Evolutionary conservation across 2,329 filamentous ascomycete species (phyloP).

Genomic region (Verticillium longisporum): DNA sequence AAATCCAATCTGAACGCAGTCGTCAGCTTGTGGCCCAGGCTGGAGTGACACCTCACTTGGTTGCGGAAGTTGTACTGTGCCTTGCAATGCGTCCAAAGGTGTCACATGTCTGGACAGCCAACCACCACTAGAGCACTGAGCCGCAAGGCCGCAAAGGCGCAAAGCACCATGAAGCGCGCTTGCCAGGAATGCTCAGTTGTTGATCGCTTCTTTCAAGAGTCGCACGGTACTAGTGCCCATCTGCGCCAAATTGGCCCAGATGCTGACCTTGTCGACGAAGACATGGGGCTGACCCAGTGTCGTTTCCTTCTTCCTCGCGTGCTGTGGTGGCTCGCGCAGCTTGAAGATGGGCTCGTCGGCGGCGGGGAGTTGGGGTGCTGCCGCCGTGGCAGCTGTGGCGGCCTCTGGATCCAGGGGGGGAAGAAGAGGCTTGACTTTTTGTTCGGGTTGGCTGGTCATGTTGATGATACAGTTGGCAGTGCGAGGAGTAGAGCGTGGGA

Average conservation of each 20-base stretch:
- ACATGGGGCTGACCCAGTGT: too few species aligned
- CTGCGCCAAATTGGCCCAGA: too few species aligned
- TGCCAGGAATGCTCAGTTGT: too few species aligned
- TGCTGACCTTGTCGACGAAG: too few species aligned
- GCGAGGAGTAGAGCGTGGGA: neutral
- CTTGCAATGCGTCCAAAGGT: neutral
- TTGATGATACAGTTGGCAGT: neutral
- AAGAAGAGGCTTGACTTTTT: neutral
- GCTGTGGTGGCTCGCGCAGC: neutral
- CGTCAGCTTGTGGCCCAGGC: neutral
- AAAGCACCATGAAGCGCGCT: too few species aligned
- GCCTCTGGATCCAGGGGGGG: neutral
- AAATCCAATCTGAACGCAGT: neutral
- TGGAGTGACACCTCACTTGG: neutral
- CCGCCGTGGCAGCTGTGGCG: neutral
- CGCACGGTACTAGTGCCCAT: too few species aligned
- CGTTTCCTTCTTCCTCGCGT: neutral
- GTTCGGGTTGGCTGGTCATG: neutral
- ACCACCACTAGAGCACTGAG: neutral
- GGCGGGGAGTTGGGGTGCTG: neutral
- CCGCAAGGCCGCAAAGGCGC: too few species aligned
- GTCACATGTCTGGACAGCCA: neutral
- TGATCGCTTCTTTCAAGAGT: too few species aligned
- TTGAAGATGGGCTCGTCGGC: neutral
- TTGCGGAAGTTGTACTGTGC: neutral